Conservation (phyloP, 2,329 filamentous ascomycete species). For the Chaetomiaceae sp. region DNA sequence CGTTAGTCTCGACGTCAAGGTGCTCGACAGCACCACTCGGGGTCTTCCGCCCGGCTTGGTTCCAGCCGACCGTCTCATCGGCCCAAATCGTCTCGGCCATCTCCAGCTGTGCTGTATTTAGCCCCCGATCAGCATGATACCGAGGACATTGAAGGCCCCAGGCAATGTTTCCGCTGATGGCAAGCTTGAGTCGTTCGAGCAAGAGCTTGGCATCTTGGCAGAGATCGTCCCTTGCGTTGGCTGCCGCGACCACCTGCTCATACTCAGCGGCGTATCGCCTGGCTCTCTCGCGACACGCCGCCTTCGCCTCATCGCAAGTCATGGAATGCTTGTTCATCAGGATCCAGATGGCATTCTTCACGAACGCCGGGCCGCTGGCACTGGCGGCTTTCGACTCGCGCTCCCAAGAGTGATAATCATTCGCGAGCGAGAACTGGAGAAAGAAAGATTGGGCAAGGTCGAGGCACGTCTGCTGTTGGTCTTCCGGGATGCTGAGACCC, state of each 20-base stretch:
- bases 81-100: background rate
- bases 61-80: background rate
- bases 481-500: constrained; percentile 4
- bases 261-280: constrained; percentile 1
- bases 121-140: constrained; percentile 1
- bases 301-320: constrained; percentile 4
- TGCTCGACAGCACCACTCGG: no score
- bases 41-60: background rate
- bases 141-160: constrained; percentile 13
- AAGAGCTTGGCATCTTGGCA: constrained; percentile 2
- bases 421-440: constrained; percentile 4
- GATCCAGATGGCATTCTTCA: constrained; percentile 12
- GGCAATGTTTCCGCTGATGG: constrained; percentile 11
- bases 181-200: constrained; percentile 5
- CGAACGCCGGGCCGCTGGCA: background rate
- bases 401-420: constrained; percentile 12
- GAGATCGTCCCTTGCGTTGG: background rate
- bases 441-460: constrained; percentile 6
- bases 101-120: background rate
- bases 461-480: constrained; percentile 6
- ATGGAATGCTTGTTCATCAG: constrained; percentile 7
- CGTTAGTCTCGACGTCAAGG: no score
- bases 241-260: background rate
- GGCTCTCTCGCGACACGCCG: constrained; percentile 1
- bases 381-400: background rate